Evolutionary conservation across 2,329 filamentous ascomycete species (phyloP).

Genomic region (Ascochyta koolunga): DNA sequence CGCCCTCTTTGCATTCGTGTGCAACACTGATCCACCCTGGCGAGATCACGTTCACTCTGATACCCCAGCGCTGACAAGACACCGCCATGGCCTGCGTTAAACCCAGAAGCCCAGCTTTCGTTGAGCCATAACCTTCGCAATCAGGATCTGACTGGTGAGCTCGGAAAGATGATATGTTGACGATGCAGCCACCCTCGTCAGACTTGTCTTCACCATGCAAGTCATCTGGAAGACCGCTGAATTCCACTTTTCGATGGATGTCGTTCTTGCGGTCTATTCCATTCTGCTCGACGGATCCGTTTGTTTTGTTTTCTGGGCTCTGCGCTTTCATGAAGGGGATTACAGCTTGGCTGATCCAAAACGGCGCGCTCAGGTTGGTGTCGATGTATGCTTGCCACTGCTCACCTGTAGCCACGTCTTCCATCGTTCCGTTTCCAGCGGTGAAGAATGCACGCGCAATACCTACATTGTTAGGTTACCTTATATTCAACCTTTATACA

Average conservation of each 20-base stretch:
- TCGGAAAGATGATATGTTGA: slow-evolving; percentile 58
- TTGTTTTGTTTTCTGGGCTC: slow-evolving; percentile 14
- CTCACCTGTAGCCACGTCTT: slow-evolving; percentile 27
- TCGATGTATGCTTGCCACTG: slow-evolving; percentile 34
- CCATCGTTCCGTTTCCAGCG: slow-evolving; percentile 32
- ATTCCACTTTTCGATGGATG: slow-evolving; percentile 28
- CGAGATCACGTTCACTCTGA: slow-evolving; percentile 56
- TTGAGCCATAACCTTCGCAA: slow-evolving; percentile 57
- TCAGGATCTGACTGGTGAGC: slow-evolving; percentile 56
- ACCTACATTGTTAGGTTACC: slow-evolving; percentile 3
- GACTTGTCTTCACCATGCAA: slow-evolving; percentile 29
- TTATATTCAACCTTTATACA: not conserved
- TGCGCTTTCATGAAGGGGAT: slow-evolving; percentile 31
- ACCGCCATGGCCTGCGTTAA: slow-evolving; percentile 57
- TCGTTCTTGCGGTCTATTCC: slow-evolving; percentile 25
- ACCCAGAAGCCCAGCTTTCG: slow-evolving; percentile 57
- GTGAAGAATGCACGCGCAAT: slow-evolving; percentile 32
- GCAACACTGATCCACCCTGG: slow-evolving; percentile 59
- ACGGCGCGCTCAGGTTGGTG: slow-evolving; percentile 30
- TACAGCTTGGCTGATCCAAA: slow-evolving; percentile 31
- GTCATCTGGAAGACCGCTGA: slow-evolving; percentile 24
- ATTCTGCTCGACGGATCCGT: slow-evolving; percentile 8
- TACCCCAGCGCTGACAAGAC: slow-evolving; percentile 50
- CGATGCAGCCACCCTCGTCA: slow-evolving; percentile 37
- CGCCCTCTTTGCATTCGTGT: slow-evolving; percentile 49